Conservation (phyloP, 1,284 basidiomycete species). For the Lentinula novae-zelandiae region DNA sequence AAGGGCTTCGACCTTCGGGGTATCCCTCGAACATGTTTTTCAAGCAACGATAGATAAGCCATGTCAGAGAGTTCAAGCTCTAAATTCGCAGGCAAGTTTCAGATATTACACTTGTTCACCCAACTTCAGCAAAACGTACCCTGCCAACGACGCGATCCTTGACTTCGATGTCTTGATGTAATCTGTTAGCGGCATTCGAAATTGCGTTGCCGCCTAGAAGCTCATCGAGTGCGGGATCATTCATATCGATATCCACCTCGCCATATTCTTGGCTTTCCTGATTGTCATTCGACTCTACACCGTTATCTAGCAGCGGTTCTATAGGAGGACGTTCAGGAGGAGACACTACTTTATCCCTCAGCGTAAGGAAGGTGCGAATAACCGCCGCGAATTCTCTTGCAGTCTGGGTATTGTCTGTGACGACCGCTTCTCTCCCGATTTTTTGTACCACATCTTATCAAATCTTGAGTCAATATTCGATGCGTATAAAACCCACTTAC, state of each 20-base stretch:
- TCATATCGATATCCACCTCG: slow-evolving; percentile 49
- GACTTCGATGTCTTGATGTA: not conserved
- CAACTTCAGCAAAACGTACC: not conserved
- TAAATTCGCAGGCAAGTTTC: not conserved
- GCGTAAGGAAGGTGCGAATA: slow-evolving; percentile 64
- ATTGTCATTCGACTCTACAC: slow-evolving; percentile 31
- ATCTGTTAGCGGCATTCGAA: slow-evolving; percentile 15
- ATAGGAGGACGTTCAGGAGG: slow-evolving; percentile 35
- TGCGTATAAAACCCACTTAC: slow-evolving; percentile 21
- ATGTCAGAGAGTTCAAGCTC: not conserved
- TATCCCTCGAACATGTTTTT: not conserved
- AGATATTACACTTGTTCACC: not conserved
- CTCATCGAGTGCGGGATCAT: slow-evolving; percentile 56
- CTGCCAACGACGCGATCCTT: not conserved
- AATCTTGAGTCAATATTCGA: not conserved
- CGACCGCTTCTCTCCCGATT: not conserved
- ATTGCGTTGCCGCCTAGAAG: slow-evolving; percentile 34
- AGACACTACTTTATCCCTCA: slow-evolving; percentile 50
- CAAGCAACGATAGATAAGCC: slow-evolving; percentile 9
- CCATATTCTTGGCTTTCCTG: slow-evolving; percentile 81
- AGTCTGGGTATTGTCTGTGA: slow-evolving; percentile 31
- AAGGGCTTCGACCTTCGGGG: not conserved
- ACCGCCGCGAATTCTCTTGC: slow-evolving; percentile 56
- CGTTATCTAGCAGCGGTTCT: slow-evolving; percentile 4
- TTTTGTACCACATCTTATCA: slow-evolving; percentile 26